Evolutionary conservation across 1,284 basidiomycete genomes (phyloP), one percentile per base, ranked within the genome.

Genomic region (Moniliella sp.): DNA sequence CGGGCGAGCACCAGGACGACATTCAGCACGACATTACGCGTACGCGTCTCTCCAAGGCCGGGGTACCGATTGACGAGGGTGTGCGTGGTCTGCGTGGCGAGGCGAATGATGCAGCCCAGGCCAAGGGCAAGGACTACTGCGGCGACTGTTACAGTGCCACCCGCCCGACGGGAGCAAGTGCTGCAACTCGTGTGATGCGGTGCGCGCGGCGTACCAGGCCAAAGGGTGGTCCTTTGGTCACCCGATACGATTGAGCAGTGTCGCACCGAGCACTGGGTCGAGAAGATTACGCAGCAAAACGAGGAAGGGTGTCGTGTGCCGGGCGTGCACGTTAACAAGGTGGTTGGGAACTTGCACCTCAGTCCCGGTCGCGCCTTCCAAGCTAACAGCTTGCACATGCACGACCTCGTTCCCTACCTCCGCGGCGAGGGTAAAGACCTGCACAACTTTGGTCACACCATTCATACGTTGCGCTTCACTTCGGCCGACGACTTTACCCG

Each of bases 291-390:
- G 61, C 78, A 83, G 34, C 88, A 94, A 62, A 74, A 79, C 25
- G 70, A 74, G 30, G 91, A 99, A 54, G 91, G 91, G 0, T 99
- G 91, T 66, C 84, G 83, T 58, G 69, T 97, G 42, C 71, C 76
- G 26, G 91, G 91, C 35, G 74, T 97, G 32, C 77, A 78, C 38
- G 81, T 97, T 39, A 97, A 97, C 72, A 94, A 94, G 66, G 88
- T 94, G 45, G 47, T 62, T 16, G 61, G 61, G 33, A 62, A 62
- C 48, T 60, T 63, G 36, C 62, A 64, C 41, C 42, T 65, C 18
- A 57, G 62, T 43, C 86, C 77, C 1, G 91, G 88, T 30, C 73
- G 76, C 34, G 83, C 84, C 10, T 99, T 91, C 75, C 84, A 88
- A 62, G 71, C 73, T 32, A 77, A 77, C 57, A 67, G 70, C 39